Conservation (phyloP, 139 green algal species). For the Chlorella sp. region DNA sequence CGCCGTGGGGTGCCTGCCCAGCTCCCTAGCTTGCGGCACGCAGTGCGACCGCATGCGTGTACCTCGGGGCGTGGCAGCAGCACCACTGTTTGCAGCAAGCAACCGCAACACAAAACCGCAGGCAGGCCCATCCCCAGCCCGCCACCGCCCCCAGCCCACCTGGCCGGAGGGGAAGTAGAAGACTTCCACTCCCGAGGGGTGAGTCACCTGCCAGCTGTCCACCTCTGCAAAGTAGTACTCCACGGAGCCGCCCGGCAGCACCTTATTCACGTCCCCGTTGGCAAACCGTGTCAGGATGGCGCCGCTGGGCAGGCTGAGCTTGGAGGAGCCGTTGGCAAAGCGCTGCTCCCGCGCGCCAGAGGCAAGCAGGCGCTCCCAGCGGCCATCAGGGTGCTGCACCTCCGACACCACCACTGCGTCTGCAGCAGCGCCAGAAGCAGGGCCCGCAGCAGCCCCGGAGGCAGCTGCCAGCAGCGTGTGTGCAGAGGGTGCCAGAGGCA, state of each 20-base stretch:
- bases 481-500: no score
- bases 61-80: no score
- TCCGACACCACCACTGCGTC: conserved; percentile 32
- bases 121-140: neutral
- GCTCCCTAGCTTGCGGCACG: no score
- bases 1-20: no score
- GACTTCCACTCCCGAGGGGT: conserved; percentile 79
- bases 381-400: conserved; percentile 62
- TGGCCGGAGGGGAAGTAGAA: conserved; percentile 89
- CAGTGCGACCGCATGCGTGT: no score
- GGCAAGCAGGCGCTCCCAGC: conserved; percentile 63
- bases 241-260: conserved; percentile 14
- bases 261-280: conserved; percentile 90
- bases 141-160: conserved; percentile 55
- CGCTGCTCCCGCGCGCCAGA: conserved; percentile 57
- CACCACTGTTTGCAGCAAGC: no score
- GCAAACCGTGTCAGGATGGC: conserved; percentile 69
- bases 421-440: neutral
- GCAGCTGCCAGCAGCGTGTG: no score
- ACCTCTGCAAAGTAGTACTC: conserved; percentile 92
- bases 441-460: neutral
- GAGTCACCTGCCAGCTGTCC: conserved; percentile 82
- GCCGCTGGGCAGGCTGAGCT: conserved; percentile 62
- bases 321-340: conserved; percentile 80
- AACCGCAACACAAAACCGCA: neutral